Percentiles rank a stretch among this genome's conserved stretches.
Conservation (phyloP, 768 basidiomycete genomes). For the Boletus reticuloceps region DNA sequence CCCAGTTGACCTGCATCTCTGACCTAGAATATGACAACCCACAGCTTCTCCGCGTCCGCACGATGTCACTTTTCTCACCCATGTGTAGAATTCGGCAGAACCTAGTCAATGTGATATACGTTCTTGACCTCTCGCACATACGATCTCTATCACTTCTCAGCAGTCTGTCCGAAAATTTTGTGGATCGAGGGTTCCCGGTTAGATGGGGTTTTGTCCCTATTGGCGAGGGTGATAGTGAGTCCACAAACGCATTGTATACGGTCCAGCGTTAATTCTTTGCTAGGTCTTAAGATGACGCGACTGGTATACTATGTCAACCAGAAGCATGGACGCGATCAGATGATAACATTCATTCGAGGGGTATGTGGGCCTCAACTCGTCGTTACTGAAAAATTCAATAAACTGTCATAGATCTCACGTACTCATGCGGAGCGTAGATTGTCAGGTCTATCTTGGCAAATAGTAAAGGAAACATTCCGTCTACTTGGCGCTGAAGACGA, state of each 20-base stretch:
- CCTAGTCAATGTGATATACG: conserved; percentile 78
- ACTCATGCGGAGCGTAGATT: conserved; percentile 32
- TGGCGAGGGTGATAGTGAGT: conserved; percentile 40
- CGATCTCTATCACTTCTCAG: conserved; percentile 60
- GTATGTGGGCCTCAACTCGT: conserved; percentile 32
- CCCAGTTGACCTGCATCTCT: neutral
- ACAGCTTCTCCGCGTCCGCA: conserved; percentile 28
- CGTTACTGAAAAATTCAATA: neutral
- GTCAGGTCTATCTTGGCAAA: conserved; percentile 41
- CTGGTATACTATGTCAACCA: conserved; percentile 67
- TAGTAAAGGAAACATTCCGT: conserved; percentile 39
- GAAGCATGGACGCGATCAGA: conserved; percentile 58
- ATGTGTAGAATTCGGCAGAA: conserved; percentile 76
- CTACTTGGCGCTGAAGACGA: conserved; percentile 34
- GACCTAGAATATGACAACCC: neutral
- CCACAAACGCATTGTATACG: neutral
- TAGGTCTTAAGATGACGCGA: conserved; percentile 69
- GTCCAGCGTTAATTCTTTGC: neutral
- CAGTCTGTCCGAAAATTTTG: conserved; percentile 63
- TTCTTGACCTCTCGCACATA: conserved; percentile 73
- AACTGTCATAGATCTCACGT: conserved; percentile 37
- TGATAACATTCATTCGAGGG: conserved; percentile 57
- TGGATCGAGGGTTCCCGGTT: conserved; percentile 71
- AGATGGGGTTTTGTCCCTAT: conserved; percentile 86
- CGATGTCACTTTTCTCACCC: conserved; percentile 66